These are phyloP conservation scores for Pascua sp. DNA, from an alignment of 1,284 basidiomycete species.

Conservation along the genomic window DNA sequence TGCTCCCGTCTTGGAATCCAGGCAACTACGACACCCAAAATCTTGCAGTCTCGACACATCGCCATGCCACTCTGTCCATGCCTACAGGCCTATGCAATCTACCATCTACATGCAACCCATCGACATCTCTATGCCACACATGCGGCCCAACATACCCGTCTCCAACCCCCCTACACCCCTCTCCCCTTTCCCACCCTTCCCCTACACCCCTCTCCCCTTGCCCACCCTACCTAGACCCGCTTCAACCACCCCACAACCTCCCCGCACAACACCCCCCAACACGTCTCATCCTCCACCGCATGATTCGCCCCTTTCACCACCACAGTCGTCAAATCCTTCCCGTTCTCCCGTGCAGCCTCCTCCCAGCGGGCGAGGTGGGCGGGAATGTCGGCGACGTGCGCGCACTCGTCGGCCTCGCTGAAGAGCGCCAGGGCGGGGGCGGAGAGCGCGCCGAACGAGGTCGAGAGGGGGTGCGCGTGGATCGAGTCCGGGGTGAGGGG, in stretches of 20 bases:
- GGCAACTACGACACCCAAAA: no score
- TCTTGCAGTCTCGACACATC: no score
- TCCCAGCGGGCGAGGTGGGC: slow-evolving; percentile 32
- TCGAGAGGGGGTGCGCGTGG: slow-evolving; percentile 38
- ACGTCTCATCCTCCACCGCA: slow-evolving; percentile 31
- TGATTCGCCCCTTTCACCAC: slow-evolving; percentile 42
- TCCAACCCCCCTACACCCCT: no score
- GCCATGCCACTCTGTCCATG: no score
- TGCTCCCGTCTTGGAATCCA: neutral
- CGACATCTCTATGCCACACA: no score
- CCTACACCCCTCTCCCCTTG: no score
- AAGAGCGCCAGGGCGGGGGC: slow-evolving; percentile 40
- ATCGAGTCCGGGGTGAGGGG: slow-evolving; percentile 23
- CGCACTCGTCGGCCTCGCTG: slow-evolving; percentile 41
- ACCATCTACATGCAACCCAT: no score
- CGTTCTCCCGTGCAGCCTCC: slow-evolving; percentile 13
- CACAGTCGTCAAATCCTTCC: slow-evolving; percentile 21
- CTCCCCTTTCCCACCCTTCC: no score
- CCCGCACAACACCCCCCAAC: slow-evolving; percentile 26
- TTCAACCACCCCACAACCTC: slow-evolving; percentile 31
- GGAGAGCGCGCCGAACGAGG: slow-evolving; percentile 41
- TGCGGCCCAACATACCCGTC: no score
- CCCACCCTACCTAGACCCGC: no score
- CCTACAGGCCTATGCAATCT: no score
- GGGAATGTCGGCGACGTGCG: slow-evolving; percentile 10